phyloP scores from a whole-genome alignment of 1,284 basidiomycete species.

The Hypsizygus ulmarius region DNA sequence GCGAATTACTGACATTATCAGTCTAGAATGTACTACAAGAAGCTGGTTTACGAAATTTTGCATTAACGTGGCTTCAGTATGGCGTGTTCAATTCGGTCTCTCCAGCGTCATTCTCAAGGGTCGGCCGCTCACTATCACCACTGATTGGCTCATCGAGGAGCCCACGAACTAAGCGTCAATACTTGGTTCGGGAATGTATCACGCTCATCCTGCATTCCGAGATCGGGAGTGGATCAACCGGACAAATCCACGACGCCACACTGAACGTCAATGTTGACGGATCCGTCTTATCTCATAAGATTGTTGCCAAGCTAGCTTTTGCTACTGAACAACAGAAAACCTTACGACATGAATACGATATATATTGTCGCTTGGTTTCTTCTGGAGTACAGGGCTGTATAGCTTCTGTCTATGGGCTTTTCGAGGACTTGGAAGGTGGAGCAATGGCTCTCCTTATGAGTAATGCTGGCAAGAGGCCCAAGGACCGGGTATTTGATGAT shows the following conservation, averaged over 20 bases:
- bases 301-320: constrained; percentile 4
- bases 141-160: not conserved
- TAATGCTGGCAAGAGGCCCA: too few species aligned
- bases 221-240: constrained; percentile 11
- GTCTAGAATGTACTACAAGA: constrained; percentile 5
- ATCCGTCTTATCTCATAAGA: not conserved
- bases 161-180: not conserved
- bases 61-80: constrained; percentile 9
- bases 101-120: constrained; percentile 11
- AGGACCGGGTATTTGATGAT: too few species aligned
- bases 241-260: constrained; percentile 8
- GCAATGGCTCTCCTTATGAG: too few species aligned
- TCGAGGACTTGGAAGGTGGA: too few species aligned
- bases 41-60: constrained; percentile 7
- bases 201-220: constrained; percentile 11
- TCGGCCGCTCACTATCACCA: not conserved
- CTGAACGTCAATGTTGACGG: constrained; percentile 1
- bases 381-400: too few species aligned
- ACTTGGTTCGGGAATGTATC: constrained; percentile 2
- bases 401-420: too few species aligned
- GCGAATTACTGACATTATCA: too few species aligned
- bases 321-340: not conserved
- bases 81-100: constrained; percentile 13
- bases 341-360: not conserved
- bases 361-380: too few species aligned